Evolutionary conservation across 106 monocot species (phyloP), one percentile per base, ranked within the genome.

Genomic region (Phalaenopsis equestris): DNA sequence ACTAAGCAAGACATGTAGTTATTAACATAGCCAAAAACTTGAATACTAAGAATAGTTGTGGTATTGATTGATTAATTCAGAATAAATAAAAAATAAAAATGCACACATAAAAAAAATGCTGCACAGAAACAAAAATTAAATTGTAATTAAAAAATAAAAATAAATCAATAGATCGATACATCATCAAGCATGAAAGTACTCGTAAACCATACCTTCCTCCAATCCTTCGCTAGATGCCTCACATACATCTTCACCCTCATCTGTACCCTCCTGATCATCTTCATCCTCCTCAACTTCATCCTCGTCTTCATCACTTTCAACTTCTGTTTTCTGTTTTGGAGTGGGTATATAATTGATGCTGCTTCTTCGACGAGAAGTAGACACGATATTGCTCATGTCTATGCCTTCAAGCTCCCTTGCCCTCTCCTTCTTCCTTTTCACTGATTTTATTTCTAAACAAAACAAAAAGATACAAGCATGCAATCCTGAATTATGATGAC

Each of bases 381-480:
- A 83, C 37, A 98, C 89, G 39, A 98, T 98, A 80, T 98, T 98
- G 75, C 98, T 93, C 84, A 86, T 85, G 76, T 94, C 98, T 78
- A 98, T 98, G 61, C 98, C 98, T 82, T 98, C 98, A 56, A 98
- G 92, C 79, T 98, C 98, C 76, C 87, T 98, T 68, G 92, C 98
- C 80, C 82, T 87, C 82, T 98, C 90, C 81, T 98, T 98, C 72
- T 78, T 87, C 83, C 88, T 98, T 77, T 86, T 92, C 14, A 98
- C 88, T 47, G 86, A 84, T 81, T 92, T 94, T 78, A 98, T 94
- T 80, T 98, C 98, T 90, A 49, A 76, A 74, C 41, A 42, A 74
- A 74, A 42, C 6, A 42, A 42, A 42, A 15, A 36, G 7, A 42
- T 74, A 4, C 7, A 74, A 74, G 17, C 5, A 74, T 43, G 74